phyloP scores from a whole-genome alignment of 129 eudicot genomes.

The Helianthus tuberosus region DNA sequence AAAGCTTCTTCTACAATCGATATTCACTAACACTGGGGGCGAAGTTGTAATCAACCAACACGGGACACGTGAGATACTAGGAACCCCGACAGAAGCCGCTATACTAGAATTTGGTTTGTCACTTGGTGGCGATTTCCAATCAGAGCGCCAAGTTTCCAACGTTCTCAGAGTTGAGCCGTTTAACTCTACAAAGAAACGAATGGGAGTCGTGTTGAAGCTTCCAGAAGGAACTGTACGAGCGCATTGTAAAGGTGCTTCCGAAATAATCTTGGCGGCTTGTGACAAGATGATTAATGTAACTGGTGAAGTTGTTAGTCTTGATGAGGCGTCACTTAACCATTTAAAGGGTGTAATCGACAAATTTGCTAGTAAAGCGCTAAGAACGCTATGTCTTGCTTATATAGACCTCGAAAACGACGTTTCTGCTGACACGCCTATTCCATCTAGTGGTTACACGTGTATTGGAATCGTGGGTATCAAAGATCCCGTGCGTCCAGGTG shows the following conservation, averaged over 20 bases:
- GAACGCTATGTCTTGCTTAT: conserved; percentile 90
- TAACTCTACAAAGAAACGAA: conserved; percentile 90
- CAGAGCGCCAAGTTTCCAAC: conserved; percentile 45
- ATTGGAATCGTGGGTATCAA: conserved; percentile 91
- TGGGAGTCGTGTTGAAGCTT: conserved; percentile 86
- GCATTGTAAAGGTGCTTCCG: conserved; percentile 89
- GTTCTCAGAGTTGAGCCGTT: conserved; percentile 86
- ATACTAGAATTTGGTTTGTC: conserved; percentile 73
- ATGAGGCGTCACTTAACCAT: conserved; percentile 44
- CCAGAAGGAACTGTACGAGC: conserved; percentile 74
- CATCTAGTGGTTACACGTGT: conserved; percentile 73
- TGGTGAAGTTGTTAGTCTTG: conserved; percentile 63
- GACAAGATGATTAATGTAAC: conserved; percentile 63
- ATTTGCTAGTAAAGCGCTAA: conserved; percentile 83
- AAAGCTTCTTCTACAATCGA: conserved; percentile 67
- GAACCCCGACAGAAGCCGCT: conserved; percentile 92
- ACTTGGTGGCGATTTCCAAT: conserved; percentile 84
- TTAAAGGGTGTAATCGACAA: conserved; percentile 58
- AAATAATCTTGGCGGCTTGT: conserved; percentile 78
- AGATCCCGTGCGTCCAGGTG: conserved; percentile 98
- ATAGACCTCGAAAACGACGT: conserved; percentile 60
- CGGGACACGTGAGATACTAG: conserved; percentile 75
- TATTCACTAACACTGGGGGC: conserved; percentile 93
- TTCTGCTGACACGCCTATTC: conserved; percentile 59
- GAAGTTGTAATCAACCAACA: conserved; percentile 75